Conservation (phyloP, 2,329 filamentous ascomycete genomes). For the Hortaea werneckii region DNA sequence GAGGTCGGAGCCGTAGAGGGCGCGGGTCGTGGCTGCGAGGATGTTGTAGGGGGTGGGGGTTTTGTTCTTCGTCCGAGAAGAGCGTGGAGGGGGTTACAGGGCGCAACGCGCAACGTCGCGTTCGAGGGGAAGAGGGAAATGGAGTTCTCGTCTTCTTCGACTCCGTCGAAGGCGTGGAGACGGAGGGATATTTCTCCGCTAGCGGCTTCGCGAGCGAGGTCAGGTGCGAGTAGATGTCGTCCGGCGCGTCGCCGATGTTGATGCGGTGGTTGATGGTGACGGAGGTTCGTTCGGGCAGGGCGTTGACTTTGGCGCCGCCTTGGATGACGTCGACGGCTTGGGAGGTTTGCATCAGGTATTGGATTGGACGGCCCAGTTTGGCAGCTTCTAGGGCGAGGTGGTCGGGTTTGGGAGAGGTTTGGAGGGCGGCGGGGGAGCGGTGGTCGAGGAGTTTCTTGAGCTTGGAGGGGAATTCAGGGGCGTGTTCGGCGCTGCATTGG, state of each 20-base stretch:
- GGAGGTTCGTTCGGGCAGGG: constrained; percentile 45
- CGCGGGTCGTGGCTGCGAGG: constrained; percentile 34
- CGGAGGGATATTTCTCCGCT: constrained; percentile 40
- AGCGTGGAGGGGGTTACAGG: constrained; percentile 19
- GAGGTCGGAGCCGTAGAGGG: constrained; percentile 33
- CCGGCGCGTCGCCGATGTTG: constrained; percentile 43
- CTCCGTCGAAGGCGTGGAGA: constrained; percentile 39
- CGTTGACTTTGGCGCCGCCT: constrained; percentile 50
- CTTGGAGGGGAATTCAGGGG: constrained; percentile 36
- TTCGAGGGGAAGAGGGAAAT: constrained; percentile 20
- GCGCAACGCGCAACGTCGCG: constrained; percentile 23
- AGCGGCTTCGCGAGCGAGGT: constrained; percentile 37
- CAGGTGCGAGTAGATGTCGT: constrained; percentile 38
- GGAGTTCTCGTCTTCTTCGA: constrained; percentile 23
- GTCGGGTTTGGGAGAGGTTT: constrained; percentile 31
- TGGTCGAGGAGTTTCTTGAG: constrained; percentile 23
- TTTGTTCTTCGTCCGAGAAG: constrained; percentile 20
- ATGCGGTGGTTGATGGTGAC: constrained; percentile 48
- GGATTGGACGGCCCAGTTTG: constrained; percentile 31
- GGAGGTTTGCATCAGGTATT: constrained; percentile 48
- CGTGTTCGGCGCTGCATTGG: constrained; percentile 48
- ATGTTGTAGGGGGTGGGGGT: constrained; percentile 23
- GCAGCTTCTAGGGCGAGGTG: constrained; percentile 25
- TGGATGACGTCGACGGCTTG: constrained; percentile 46
- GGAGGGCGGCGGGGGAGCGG: constrained; percentile 14